Base-by-base conservation (phyloP, 2,329 filamentous ascomycete species). In the Penicillium crustosum region DNA sequence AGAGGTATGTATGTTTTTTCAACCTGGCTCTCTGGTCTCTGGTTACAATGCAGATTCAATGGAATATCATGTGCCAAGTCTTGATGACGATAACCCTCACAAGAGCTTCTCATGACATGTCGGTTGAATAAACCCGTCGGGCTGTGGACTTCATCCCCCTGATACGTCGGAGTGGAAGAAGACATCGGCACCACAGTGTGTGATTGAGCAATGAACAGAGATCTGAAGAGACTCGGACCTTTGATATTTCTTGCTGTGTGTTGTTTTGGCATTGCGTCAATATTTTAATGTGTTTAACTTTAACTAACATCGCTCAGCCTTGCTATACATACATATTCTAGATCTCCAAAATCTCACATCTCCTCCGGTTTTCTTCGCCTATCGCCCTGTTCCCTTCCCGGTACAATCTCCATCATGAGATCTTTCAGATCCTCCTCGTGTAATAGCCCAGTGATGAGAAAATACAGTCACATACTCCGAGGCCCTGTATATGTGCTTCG, bases 181-280 rank as follows among this genome's bases (percentile, higher is more conserved):
- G 72, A 70, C 67, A 68, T 66, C 53, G 57, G 57, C 55, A 33
- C 54, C 51, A 59, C 55, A 55, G 67, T 72, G 70, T 55, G 66
- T 78, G 77, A 78, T 70, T 77, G 76, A 77, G 68, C 60, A 53
- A 69, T 71, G 77, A 79, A 79, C 77, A 79, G 77, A 79, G 69
- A 79, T 79, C 77, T 74, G 66, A 53, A 78, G 77, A 72, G 77
- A 75, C 55, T 49, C 35, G 33, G 27, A 21, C 35, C 31, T 47
- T 47, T 21, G 19, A 33, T 41, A 39, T n/a, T 15, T 38, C 25
- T n/a, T 25, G 31, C 10, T 39, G 12, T 38, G 39, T 42, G 9
- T 38, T 25, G 21, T 38, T 23, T 21, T 53, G 13, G 6, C 7
- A 13, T 38, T 8, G 4, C 6, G 10, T 17, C 9, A 23, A 43